These are phyloP conservation scores for Mycena galericulata DNA, from an alignment of 768 basidiomycete species.

Conservation along the genomic window DNA sequence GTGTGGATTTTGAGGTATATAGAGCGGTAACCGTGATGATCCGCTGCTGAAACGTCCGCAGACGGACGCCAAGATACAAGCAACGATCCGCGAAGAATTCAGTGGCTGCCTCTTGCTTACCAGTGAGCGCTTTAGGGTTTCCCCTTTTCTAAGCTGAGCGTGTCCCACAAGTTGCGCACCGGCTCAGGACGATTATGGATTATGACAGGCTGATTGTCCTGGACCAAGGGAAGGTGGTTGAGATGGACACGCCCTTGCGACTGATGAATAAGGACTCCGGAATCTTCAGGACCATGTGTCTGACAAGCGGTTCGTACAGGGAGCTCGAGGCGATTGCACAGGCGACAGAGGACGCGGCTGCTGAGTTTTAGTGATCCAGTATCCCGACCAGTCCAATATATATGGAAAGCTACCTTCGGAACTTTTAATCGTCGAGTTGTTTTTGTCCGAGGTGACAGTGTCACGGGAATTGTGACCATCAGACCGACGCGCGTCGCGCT, in stretches of 20 bases:
- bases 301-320: slow-evolving; percentile 49
- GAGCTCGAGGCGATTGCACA: slow-evolving; percentile 23
- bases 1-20: slow-evolving; percentile 71
- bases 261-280: slow-evolving; percentile 59
- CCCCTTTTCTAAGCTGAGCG: neutral
- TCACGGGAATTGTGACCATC: neutral
- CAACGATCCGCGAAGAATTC: slow-evolving; percentile 89
- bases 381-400: too few species aligned
- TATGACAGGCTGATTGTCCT: slow-evolving; percentile 19
- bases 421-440: too few species aligned
- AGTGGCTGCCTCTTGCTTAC: slow-evolving; percentile 78
- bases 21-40: neutral
- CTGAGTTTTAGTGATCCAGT: too few species aligned
- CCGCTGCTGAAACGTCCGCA: neutral
- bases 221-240: slow-evolving; percentile 35
- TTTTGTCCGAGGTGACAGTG: too few species aligned
- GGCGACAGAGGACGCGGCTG: slow-evolving; percentile 12
- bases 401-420: too few species aligned
- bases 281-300: slow-evolving; percentile 63
- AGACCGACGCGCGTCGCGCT: slow-evolving; percentile 24
- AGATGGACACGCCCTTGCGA: slow-evolving; percentile 65
- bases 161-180: slow-evolving; percentile 19
- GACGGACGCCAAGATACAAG: slow-evolving; percentile 92
- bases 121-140: neutral
- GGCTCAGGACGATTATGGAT: slow-evolving; percentile 31